Evolutionary conservation across 2,329 filamentous ascomycete species (phyloP), one percentile per base, ranked within the genome.

Genomic region (Talaromyces sp.): DNA sequence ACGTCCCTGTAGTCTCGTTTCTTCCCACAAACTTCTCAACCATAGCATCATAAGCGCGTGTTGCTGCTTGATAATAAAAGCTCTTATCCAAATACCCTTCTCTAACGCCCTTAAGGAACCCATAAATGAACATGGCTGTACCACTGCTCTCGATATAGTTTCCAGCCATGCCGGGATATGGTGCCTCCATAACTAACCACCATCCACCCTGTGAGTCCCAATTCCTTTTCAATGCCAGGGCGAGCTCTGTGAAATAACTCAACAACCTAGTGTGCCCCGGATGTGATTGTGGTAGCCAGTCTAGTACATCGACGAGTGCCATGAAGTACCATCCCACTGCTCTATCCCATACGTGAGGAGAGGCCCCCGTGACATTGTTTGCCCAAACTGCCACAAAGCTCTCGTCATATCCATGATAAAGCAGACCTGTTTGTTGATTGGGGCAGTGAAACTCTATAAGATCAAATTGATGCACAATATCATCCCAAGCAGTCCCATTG

Each of bases 111-210:
- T 56, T 38, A 11, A 56, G 53, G 11, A 56, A 22, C 31, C 31
- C 53, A 7, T 56, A 36, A 22, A 36, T 56, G n/a, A 56, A 56
- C 31, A 56, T 38, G 29, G n/a, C 53, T 56, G 31, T 56, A 36
- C 53, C 53, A 19, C 53, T 36, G 31, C 53, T 22, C 53, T 36
- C 53, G 11, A 56, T 56, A 38, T 56, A 22, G 17, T 36, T 56
- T 38, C 29, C 31, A 38, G n/a, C n/a, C n/a, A 36, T 38, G n/a
- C 31, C 53, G n/a, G 29, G 31, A 36, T 25, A 38, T 36, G 29
- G 31, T 22, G 53, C n/a, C 11, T 56, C 51, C 53, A 56, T 56
- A 22, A 54, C 29, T 17, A 34, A 34, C 17, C 51, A 54, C 51
- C 51, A 54, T 13, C 51, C 29, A 4, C 51, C 29, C 10, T 53